phyloP scores from a whole-genome alignment of 345 rosid species.

The Passiflora organensis region DNA sequence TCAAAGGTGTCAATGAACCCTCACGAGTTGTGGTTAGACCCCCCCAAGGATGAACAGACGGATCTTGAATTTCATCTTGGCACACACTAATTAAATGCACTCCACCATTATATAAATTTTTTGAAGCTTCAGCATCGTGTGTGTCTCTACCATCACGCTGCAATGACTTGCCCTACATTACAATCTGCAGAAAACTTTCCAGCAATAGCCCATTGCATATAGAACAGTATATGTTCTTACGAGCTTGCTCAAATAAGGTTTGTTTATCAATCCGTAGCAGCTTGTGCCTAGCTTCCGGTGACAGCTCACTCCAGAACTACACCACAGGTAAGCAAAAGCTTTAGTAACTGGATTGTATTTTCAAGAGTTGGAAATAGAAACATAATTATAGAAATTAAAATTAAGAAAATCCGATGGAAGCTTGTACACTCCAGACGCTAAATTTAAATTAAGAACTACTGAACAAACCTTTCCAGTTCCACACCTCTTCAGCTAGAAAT shows the following conservation, averaged over 20 bases:
- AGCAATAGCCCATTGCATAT: conserved; percentile 91
- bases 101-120: conserved; percentile 36
- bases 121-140: conserved; percentile 33
- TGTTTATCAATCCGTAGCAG: conserved; percentile 88
- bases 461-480: too few relatives aligned
- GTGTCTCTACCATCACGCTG: conserved; percentile 51
- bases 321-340: conserved; percentile 13
- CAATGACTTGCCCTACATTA: conserved; percentile 66
- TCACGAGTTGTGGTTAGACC: conserved; percentile 77
- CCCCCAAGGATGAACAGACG: conserved; percentile 90
- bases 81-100: conserved; percentile 23
- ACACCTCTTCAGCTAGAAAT: too few relatives aligned
- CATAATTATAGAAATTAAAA: neutral
- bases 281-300: conserved; percentile 53
- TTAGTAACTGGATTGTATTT: conserved; percentile 4
- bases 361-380: neutral
- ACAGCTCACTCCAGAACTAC: conserved; percentile 83
- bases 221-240: conserved; percentile 94
- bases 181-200: conserved; percentile 79
- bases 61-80: conserved; percentile 64
- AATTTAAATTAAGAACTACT: too few relatives aligned
- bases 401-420: neutral
- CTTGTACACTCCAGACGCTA: neutral
- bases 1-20: conserved; percentile 73
- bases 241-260: conserved; percentile 84